Base-by-base conservation (phyloP, 2,329 filamentous ascomycete genomes). In the Chrysoporthe deuterocubensis region DNA sequence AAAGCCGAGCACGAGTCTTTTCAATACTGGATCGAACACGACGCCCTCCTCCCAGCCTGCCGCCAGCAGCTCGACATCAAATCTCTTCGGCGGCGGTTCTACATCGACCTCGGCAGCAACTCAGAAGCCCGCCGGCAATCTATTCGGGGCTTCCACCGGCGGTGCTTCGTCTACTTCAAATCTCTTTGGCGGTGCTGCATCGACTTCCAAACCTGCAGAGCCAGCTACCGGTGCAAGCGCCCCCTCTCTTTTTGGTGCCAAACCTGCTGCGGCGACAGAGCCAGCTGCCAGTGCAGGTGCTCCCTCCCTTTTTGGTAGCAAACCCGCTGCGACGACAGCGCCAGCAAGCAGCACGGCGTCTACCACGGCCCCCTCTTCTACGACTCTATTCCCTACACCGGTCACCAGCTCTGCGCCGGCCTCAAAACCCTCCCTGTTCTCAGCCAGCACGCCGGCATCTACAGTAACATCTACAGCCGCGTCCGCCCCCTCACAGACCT, bases 241-340 rank as follows among this genome's bases (percentile, higher is more conserved):
- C 32, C 14, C 54, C 21, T 6, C 52, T 40, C 70, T 84, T 26
- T 85, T 85, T 63, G 78, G 79, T 65, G 73, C 77, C 21, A 83
- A 81, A 73, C 76, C 79, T 54, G 75, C 79, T 9, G 74, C 78
- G 11, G 68, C 79, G 21, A 71, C 79, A n/a, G 74, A 74, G 21
- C 75, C 79, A 44, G 68, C 76, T 4, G 65, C 54, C 58, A 64
- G 46, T 21, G 54, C 63, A 42, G 57, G 67, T n/a, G 65, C 44
- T 13, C 6, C 61, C 48, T 13, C 54, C 40, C 70, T 84, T 26
- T 85, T 86, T 64, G 78, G 79, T 64, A 73, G 77, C 21, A 83
- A 82, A 73, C 76, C 79, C 48, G 75, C 80, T 11, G 74, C 78
- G 14, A 69, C 79, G 32, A 71, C 79, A n/a, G 74, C 74, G 21